A percentile compares a stretch with the other conserved stretches of the same genome.
Evolutionary conservation across 176 grass and related monocot genomes (phyloP).

Genomic region (Pharus latifolius): DNA sequence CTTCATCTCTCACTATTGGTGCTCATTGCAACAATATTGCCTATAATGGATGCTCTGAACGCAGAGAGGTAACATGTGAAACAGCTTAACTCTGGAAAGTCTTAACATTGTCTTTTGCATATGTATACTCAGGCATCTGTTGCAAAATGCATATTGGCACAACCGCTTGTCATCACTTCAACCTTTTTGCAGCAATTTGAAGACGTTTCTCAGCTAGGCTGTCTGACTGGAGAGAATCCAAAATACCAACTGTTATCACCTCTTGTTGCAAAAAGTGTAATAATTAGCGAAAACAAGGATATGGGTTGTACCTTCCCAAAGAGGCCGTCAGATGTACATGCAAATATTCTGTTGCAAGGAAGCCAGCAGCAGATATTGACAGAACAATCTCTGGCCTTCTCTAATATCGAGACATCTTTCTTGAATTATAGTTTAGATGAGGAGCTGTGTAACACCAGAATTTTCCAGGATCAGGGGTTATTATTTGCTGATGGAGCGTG

Average conservation of each 20-base stretch:
- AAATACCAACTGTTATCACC: neutral
- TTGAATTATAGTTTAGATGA: neutral
- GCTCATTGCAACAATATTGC: neutral
- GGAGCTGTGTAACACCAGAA: neutral
- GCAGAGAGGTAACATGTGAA: neutral
- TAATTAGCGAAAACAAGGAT: neutral
- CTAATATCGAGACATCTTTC: neutral
- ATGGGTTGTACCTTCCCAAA: neutral
- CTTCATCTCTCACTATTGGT: neutral
- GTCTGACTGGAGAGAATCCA: slow-evolving; percentile 9
- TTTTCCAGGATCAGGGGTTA: neutral
- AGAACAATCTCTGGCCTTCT: neutral
- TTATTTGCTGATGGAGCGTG: neutral
- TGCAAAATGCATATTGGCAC: neutral
- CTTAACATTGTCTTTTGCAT: neutral
- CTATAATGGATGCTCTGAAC: slow-evolving; percentile 9
- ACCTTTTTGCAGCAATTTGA: slow-evolving; percentile 5
- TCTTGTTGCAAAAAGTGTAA: neutral
- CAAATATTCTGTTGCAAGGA: neutral
- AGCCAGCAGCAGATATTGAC: neutral
- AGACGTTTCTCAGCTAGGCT: neutral
- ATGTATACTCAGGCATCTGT: neutral
- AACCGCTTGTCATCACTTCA: neutral
- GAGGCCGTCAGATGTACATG: neutral
- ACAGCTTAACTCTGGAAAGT: neutral